These are phyloP conservation scores for Coniophora puteana DNA, from an alignment of 1,284 basidiomycete genomes.

Conservation along the genomic window DNA sequence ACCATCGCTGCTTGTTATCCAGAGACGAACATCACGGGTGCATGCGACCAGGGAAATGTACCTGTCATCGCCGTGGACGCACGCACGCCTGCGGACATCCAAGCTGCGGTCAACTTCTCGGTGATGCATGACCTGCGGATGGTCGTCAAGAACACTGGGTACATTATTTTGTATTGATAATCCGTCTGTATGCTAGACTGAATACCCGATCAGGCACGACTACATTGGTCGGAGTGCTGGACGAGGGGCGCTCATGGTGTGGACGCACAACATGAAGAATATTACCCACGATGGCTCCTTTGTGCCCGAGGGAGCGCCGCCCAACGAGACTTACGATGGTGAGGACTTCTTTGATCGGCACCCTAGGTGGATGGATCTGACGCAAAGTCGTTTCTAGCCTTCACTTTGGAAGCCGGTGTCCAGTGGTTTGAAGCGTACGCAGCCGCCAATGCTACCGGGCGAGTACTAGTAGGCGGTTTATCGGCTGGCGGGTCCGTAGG, in stretches of 20 bases:
- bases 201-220: no score
- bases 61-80: slow-evolving; percentile 40
- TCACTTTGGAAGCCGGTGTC: slow-evolving; percentile 4
- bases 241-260: slow-evolving; percentile 30
- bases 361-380: not conserved
- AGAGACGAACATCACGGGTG: slow-evolving; percentile 31
- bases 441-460: slow-evolving; percentile 26
- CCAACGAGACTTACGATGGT: not conserved
- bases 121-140: slow-evolving; percentile 32
- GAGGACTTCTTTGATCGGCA: not conserved
- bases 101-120: slow-evolving; percentile 26
- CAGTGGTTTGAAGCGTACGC: slow-evolving; percentile 25
- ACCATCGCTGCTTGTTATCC: slow-evolving; percentile 39
- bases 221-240: slow-evolving; percentile 33
- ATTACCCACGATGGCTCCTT: slow-evolving; percentile 26
- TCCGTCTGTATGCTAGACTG: no score
- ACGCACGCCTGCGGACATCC: slow-evolving; percentile 28
- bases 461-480: slow-evolving; percentile 31
- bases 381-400: no score
- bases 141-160: no score
- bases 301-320: slow-evolving; percentile 23
- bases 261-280: slow-evolving; percentile 32
- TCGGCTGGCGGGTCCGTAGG: no score
- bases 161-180: no score
- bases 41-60: slow-evolving; percentile 40